Conservation (phyloP, 2,329 filamentous ascomycete genomes). For the Phyllosticta citrichinensis region DNA sequence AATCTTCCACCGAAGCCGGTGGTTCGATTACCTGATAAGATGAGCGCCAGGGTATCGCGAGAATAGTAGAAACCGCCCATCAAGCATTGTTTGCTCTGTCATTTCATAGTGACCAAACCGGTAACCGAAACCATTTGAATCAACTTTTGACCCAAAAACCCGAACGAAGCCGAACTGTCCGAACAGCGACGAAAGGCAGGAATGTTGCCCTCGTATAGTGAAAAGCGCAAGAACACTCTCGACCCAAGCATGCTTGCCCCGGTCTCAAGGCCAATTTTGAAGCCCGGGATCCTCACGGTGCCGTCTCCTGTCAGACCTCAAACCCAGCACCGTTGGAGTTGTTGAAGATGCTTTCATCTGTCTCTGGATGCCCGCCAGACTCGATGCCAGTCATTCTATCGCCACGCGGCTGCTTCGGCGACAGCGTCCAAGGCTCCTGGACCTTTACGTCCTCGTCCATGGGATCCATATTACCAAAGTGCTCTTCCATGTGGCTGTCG, state of each 20-base stretch:
- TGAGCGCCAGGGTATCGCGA: conserved; percentile 9
- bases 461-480: conserved; percentile 45
- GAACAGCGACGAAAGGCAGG: neutral
- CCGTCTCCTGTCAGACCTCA: conserved; percentile 18
- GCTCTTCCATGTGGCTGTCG: conserved; percentile 85
- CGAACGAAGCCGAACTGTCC: neutral
- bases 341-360: conserved; percentile 39
- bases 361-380: conserved; percentile 31
- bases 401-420: conserved; percentile 22
- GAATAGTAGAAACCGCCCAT: conserved; percentile 4
- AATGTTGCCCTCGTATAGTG: neutral
- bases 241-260: neutral
- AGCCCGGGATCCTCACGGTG: conserved; percentile 1
- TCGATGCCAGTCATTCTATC: conserved; percentile 41
- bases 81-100: conserved; percentile 4
- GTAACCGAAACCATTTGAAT: conserved; percentile 4
- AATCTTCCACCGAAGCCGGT: conserved; percentile 5
- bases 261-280: neutral
- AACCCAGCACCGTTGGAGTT: conserved; percentile 24
- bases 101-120: conserved; percentile 2
- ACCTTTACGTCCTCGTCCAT: conserved; percentile 34
- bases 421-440: conserved; percentile 31
- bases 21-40: conserved; percentile 2
- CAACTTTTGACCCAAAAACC: conserved; percentile 8
- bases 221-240: neutral